Evolutionary conservation across 139 green algal genomes (phyloP).

Genomic region (Ettlia oleoabundans): DNA sequence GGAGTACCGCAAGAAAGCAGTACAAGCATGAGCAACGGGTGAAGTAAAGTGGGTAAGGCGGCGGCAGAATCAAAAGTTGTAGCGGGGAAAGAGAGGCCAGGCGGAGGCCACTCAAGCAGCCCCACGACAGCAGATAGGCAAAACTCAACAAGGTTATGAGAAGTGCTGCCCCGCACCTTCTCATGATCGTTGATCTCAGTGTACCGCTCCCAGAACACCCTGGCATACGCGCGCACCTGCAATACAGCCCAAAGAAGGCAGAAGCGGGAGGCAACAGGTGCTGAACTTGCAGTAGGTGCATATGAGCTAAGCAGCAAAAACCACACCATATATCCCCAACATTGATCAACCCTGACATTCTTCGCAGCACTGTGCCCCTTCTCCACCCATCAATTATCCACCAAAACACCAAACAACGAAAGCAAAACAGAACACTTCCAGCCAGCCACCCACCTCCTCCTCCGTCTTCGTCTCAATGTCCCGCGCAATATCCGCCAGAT

Average conservation of each 20-base stretch:
- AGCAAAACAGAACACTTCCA: background rate
- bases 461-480: constrained; percentile 96
- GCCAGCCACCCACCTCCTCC: constrained; percentile 74
- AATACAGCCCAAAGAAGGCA: background rate
- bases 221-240: constrained; percentile 65
- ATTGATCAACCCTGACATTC: too few species aligned
- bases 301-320: too few species aligned
- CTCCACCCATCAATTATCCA: too few species aligned
- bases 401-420: background rate
- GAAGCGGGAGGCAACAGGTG: background rate
- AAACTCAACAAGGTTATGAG: background rate
- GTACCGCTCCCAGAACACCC: constrained; percentile 80
- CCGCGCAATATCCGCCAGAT: constrained; percentile 76
- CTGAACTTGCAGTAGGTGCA: too few species aligned
- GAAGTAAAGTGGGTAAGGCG: too few species aligned
- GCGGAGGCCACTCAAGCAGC: too few species aligned
- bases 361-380: too few species aligned
- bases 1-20: too few species aligned
- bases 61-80: too few species aligned
- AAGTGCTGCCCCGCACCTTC: constrained; percentile 40
- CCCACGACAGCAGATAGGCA: background rate
- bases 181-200: constrained; percentile 86
- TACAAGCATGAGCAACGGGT: too few species aligned
- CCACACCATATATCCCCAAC: too few species aligned
- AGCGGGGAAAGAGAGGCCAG: too few species aligned